Conservation (phyloP, 257 asterid species). For the Nicotiana knightiana region DNA sequence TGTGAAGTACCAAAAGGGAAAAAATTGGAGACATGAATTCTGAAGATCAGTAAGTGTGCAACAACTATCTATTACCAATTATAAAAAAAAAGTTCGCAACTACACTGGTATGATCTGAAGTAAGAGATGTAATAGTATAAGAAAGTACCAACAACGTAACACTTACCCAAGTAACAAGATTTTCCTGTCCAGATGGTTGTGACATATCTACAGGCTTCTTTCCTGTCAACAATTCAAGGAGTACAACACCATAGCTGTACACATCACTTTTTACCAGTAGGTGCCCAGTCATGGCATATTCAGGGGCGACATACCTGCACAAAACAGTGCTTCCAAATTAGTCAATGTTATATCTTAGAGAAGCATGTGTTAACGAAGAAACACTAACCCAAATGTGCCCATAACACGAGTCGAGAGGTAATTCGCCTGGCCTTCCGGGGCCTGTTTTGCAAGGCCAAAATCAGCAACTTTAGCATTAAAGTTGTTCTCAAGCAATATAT, state of each 20-base stretch:
- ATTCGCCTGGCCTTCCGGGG: slow-evolving; percentile 91
- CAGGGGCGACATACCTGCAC: slow-evolving; percentile 89
- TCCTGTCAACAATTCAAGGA: slow-evolving; percentile 88
- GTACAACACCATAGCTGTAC: slow-evolving; percentile 96
- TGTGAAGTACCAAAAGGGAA: background rate
- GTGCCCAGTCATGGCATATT: slow-evolving; percentile 99
- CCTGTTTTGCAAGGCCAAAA: slow-evolving; percentile 96
- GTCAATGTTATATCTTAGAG: background rate
- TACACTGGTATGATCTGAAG: background rate
- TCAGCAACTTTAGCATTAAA: slow-evolving; percentile 96
- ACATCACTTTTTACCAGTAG: slow-evolving; percentile 96
- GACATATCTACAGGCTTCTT: slow-evolving; percentile 96
- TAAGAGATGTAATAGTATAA: background rate
- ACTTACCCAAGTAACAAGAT: slow-evolving; percentile 88
- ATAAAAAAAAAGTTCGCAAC: background rate
- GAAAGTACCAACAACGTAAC: background rate
- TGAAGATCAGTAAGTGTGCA: background rate
- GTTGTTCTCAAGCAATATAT: slow-evolving; percentile 87
- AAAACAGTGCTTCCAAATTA: slow-evolving; percentile 15
- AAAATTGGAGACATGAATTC: background rate
- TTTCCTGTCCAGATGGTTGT: slow-evolving; percentile 94
- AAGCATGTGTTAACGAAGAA: slow-evolving; percentile 2
- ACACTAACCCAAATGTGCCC: slow-evolving; percentile 97
- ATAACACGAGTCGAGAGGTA: slow-evolving; percentile 94
- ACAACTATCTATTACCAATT: too few relatives aligned